Base-by-base conservation (phyloP, 2,329 filamentous ascomycete genomes). In the Cercospora beticola region DNA sequence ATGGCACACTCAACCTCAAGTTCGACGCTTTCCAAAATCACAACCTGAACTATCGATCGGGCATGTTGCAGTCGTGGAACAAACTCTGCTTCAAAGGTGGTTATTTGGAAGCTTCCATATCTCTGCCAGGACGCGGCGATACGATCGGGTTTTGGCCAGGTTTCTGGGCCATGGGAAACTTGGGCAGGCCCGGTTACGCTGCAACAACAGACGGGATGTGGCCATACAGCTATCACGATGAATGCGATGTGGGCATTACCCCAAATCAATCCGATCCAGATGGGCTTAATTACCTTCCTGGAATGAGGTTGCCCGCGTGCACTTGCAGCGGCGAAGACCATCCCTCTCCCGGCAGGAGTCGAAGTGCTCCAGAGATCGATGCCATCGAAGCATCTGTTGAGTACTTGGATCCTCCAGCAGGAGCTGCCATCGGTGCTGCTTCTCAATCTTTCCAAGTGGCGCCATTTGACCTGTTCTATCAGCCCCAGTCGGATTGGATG, bases 161-260 rank as follows among this genome's bases (percentile, higher is more conserved):
- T 78, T 90, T 91, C 78, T 92, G 90, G 90, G 84, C 89, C 0
- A 91, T 92, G 88, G 90, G 90, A 4, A 92, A 92, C 74, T 83
- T 92, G 23, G 90, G 87, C 43, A 84, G 90, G 71, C 88, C 90
- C 28, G 90, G 90, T 12, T 90, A 90, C 78, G 84, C 87, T 33
- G 86, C 88, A 9, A 90, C 89, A 1, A 92, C 89, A 0, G 89
- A 92, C 70, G 90, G 90, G 4, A 83, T 91, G 78, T 92, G 90
- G 90, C 90, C 90, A 0, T 92, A 92, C 81, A 90, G 87, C 72
- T 92, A 92, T 76, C 83, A 88, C 72, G 85, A 91, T 73, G 79
- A 85, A 54, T 92, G 90, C 74, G 90, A 92, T 77, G 83, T 84
- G 26, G 90, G 90, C 28, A 92, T 92, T 71, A 92, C 90, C 1